Percentiles rank a stretch among this genome's conserved stretches.
These are phyloP conservation scores for Sequoiadendron giganteum DNA, from an alignment of 75 land plant species.

Conservation along the genomic window DNA sequence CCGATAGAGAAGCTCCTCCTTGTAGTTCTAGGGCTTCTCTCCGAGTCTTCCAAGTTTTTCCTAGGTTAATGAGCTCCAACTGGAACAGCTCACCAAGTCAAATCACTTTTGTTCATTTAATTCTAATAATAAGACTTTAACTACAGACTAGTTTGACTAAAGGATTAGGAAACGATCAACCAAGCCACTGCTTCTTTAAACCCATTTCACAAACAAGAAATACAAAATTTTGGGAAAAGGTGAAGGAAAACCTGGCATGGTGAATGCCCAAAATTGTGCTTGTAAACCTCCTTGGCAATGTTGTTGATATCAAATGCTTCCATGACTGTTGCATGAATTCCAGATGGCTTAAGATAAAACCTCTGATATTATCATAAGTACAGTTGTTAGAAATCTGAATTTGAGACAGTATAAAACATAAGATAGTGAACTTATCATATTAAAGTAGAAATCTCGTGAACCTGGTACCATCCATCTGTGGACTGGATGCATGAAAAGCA, in stretches of 20 bases:
- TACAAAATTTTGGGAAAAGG: background rate
- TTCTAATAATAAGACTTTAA: background rate
- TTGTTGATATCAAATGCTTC: slow-evolving; percentile 97
- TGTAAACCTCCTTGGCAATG: slow-evolving; percentile 85
- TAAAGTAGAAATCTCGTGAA: background rate
- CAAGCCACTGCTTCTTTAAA: background rate
- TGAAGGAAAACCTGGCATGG: slow-evolving; percentile 70
- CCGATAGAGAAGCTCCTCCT: too few species aligned
- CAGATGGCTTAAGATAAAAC: slow-evolving; percentile 61
- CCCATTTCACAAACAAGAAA: background rate
- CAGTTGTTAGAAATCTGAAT: background rate
- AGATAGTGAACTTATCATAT: background rate
- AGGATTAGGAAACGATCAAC: background rate
- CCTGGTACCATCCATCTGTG: background rate
- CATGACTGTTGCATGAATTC: slow-evolving; percentile 52
- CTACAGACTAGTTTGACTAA: background rate
- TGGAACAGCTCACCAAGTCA: background rate
- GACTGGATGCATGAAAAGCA: background rate
- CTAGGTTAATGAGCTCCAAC: background rate
- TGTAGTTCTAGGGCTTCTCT: background rate
- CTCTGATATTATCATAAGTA: slow-evolving; percentile 42
- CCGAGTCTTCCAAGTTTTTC: background rate
- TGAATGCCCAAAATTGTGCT: slow-evolving; percentile 87
- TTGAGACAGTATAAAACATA: background rate
- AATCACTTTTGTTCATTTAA: background rate